Conservation (phyloP, 176 grass and related monocot species). For the Oryza australiensis region DNA sequence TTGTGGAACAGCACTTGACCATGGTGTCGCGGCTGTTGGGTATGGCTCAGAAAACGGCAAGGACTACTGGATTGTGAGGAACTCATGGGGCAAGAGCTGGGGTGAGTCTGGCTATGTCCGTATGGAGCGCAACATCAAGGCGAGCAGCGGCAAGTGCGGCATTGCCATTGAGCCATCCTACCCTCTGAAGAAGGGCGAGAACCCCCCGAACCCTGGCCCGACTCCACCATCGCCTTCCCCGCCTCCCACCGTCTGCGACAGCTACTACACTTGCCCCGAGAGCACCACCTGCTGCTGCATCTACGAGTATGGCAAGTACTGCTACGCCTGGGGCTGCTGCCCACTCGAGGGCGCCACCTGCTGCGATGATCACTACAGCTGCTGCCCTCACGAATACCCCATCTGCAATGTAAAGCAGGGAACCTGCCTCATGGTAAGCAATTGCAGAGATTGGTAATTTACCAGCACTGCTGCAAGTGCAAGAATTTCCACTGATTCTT, state of each 20-base stretch:
- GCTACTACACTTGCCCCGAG: constrained; percentile 60
- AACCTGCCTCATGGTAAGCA: constrained; percentile 70
- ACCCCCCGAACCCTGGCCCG: constrained; percentile 81
- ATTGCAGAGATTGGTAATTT: background rate
- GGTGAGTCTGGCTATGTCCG: constrained; percentile 73
- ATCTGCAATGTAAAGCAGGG: constrained; percentile 64
- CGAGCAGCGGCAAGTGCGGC: constrained; percentile 65
- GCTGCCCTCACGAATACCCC: constrained; percentile 92
- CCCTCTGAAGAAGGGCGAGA: constrained; percentile 65
- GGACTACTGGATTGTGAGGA: constrained; percentile 91
- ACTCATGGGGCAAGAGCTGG: constrained; percentile 81
- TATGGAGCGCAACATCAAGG: constrained; percentile 81
- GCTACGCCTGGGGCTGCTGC: constrained; percentile 90
- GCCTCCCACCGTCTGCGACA: constrained; percentile 54
- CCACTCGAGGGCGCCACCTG: constrained; percentile 82
- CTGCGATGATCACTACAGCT: constrained; percentile 91
- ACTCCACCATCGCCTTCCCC: constrained; percentile 59
- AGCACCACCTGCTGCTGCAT: constrained; percentile 91
- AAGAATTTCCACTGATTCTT: constrained; percentile 12
- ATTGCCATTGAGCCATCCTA: constrained; percentile 78
- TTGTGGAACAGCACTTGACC: constrained; percentile 75
- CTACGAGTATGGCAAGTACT: constrained; percentile 60
- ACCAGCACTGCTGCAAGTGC: background rate
- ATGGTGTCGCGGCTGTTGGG: constrained; percentile 70
- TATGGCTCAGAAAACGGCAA: constrained; percentile 66